These are phyloP conservation scores for Tolypocladium capitatum DNA, from an alignment of 2,329 filamentous ascomycete species.

Conservation along the genomic window DNA sequence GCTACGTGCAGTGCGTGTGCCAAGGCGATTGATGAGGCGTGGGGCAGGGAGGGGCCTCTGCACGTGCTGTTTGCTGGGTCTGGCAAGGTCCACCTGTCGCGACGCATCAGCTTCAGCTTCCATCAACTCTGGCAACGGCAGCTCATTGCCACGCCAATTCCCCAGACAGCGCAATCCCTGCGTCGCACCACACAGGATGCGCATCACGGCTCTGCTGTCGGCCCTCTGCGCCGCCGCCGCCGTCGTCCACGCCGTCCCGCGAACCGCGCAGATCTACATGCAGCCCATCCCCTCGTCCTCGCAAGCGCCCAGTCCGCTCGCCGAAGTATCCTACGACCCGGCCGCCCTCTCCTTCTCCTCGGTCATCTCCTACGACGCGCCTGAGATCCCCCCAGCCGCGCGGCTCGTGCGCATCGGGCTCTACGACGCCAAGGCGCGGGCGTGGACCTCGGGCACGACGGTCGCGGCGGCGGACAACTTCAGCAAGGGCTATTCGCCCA, in stretches of 20 bases:
- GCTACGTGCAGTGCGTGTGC: no score
- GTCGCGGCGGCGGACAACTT: conserved; percentile 45
- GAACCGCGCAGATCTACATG: conserved; percentile 39
- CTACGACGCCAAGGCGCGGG: conserved; percentile 32
- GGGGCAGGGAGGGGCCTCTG: neutral
- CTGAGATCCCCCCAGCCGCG: conserved; percentile 32
- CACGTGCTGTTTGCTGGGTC: neutral
- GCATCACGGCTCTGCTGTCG: conserved; percentile 24
- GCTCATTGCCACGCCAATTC: neutral
- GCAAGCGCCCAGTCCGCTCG: conserved; percentile 28
- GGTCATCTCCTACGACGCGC: conserved; percentile 41
- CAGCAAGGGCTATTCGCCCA: conserved; percentile 45
- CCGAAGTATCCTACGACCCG: conserved; percentile 42
- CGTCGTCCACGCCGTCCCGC: conserved; percentile 25
- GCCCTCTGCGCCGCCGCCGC: conserved; percentile 29
- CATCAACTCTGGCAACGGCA: neutral
- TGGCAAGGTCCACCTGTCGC: neutral
- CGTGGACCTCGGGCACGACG: conserved; percentile 43
- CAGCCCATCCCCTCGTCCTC: conserved; percentile 30
- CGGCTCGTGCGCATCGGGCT: conserved; percentile 44
- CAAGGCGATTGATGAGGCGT: neutral
- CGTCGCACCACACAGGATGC: conserved; percentile 21
- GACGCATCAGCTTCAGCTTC: neutral
- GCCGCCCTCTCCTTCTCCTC: conserved; percentile 28
- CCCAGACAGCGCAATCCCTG: neutral